Percentiles rank a stretch among this genome's conserved stretches.
Evolutionary conservation across 2,329 filamentous ascomycete genomes (phyloP).

Genomic region (Fusarium humuli): DNA sequence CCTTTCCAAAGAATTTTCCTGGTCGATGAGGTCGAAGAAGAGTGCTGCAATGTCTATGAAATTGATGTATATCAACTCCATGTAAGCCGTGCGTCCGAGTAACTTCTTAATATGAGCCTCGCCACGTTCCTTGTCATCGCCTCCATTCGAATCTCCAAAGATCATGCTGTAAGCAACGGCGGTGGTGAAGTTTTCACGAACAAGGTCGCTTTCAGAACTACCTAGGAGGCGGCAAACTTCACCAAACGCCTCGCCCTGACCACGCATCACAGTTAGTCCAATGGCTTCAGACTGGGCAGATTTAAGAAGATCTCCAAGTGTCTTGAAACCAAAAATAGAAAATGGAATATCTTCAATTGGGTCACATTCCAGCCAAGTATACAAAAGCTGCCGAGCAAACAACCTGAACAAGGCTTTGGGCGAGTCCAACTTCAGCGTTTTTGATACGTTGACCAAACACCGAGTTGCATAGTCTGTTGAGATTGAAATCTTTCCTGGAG

Average conservation of each 20-base stretch:
- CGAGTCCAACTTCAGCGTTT: slow-evolving; percentile 71
- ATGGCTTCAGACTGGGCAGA: slow-evolving; percentile 82
- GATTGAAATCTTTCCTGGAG: slow-evolving; percentile 75
- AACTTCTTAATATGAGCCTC: slow-evolving; percentile 76
- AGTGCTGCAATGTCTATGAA: slow-evolving; percentile 82
- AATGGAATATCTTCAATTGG: slow-evolving; percentile 80
- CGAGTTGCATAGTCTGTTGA: slow-evolving; percentile 77
- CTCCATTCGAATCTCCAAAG: slow-evolving; percentile 55
- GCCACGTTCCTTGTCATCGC: slow-evolving; percentile 61
- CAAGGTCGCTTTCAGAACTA: slow-evolving; percentile 65
- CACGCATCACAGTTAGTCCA: slow-evolving; percentile 85
- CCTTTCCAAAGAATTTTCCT: slow-evolving; percentile 79
- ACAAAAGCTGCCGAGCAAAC: slow-evolving; percentile 89
- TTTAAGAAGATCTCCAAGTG: slow-evolving; percentile 74
- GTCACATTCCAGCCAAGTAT: slow-evolving; percentile 84
- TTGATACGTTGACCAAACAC: slow-evolving; percentile 76
- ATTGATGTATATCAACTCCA: slow-evolving; percentile 71
- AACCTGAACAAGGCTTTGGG: slow-evolving; percentile 80
- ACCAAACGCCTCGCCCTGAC: slow-evolving; percentile 71
- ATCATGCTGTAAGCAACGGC: slow-evolving; percentile 86
- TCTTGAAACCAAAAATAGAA: slow-evolving; percentile 82
- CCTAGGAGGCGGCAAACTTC: slow-evolving; percentile 70
- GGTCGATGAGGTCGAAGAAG: slow-evolving; percentile 81
- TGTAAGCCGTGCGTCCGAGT: slow-evolving; percentile 75
- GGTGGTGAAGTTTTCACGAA: slow-evolving; percentile 79